Base-by-base conservation (phyloP, 495 filamentous ascomycete species). In the Penicillium bialowiezense region DNA sequence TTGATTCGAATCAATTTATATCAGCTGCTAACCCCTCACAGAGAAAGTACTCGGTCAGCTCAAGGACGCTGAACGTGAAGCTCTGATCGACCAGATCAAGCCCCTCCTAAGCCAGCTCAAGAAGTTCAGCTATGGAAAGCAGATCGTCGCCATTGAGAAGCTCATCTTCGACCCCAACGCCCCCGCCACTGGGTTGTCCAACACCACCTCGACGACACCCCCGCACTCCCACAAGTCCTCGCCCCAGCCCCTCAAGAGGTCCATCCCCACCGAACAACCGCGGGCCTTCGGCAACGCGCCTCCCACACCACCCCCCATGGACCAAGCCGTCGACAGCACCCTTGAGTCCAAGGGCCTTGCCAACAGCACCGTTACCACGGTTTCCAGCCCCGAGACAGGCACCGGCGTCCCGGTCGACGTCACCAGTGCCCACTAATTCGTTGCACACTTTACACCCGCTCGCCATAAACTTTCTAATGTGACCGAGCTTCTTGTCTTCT, bases 21-120 rank as follows among this genome's bases (percentile, higher is more conserved):
- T 41, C 34, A 12, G 4, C 8, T 33, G 28, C 54, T 71, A 50
- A 71, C 50, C 6, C 14, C 19, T 15, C 19, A 23, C 60, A 95
- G 89, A 95, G 69, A 91, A 89, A 69, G 76, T 96, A 19, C 76
- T 95, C 39, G 82, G 78, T 6, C 78, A 85, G 43, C 73, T 96
- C 2, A 75, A 82, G 45, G 81, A 78, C 9, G 63, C 69, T 0
- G 89, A 95, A 48, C 78, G 79, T 19, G 78, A 81, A 18, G 67
- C 73, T 12, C 83, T 97, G 14, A 72, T 88, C 18, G 82, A 88
- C 14, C 72, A 84, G 39, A 84, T 96, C 56, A 84, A 83, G 57
- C 86, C 88, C 2, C 78, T 92, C 42, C 75, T 98, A 13, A 70
- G 74, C 18, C 74, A 78, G 39, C 65, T 92, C 18, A 95, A 90